A percentile compares a stretch with the other conserved stretches of the same genome.
These are phyloP conservation scores for Echinosophora koreensis DNA, from an alignment of 306 rosid species.

Conservation along the genomic window DNA sequence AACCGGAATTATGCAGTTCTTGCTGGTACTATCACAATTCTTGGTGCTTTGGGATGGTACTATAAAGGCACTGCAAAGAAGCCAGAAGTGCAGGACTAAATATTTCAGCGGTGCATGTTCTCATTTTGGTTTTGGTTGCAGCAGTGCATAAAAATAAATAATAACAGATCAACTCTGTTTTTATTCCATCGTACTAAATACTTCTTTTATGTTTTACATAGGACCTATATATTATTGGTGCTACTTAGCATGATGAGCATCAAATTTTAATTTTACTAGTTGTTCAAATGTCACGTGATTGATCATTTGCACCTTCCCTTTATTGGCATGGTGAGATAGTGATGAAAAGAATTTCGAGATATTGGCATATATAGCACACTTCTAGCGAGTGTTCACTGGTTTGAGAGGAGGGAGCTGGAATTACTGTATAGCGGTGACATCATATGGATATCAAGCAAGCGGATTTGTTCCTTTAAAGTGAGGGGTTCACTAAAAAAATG, in stretches of 20 bases:
- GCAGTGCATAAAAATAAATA: slow-evolving; percentile 49
- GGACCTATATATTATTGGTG: slow-evolving; percentile 35
- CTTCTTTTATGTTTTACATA: slow-evolving; percentile 33
- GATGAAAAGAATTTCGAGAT: background rate
- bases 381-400: background rate
- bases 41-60: slow-evolving; percentile 87
- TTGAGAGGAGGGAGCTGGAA: background rate
- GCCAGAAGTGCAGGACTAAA: slow-evolving; percentile 88
- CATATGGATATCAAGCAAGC: background rate
- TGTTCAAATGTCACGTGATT: slow-evolving; percentile 28
- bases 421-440: background rate
- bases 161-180: slow-evolving; percentile 39
- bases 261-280: slow-evolving; percentile 6
- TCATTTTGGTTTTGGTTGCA: slow-evolving; percentile 38
- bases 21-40: slow-evolving; percentile 71
- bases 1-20: slow-evolving; percentile 86
- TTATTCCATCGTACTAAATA: slow-evolving; percentile 29
- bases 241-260: slow-evolving; percentile 30
- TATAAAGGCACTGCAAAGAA: slow-evolving; percentile 82
- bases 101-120: slow-evolving; percentile 42
- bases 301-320: slow-evolving; percentile 27
- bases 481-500: background rate
- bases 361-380: background rate
- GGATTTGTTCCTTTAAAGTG: background rate
- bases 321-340: slow-evolving; percentile 14